Evolutionary conservation across 2,329 filamentous ascomycete species (phyloP).

Genomic region (Colletotrichum somersetense): DNA sequence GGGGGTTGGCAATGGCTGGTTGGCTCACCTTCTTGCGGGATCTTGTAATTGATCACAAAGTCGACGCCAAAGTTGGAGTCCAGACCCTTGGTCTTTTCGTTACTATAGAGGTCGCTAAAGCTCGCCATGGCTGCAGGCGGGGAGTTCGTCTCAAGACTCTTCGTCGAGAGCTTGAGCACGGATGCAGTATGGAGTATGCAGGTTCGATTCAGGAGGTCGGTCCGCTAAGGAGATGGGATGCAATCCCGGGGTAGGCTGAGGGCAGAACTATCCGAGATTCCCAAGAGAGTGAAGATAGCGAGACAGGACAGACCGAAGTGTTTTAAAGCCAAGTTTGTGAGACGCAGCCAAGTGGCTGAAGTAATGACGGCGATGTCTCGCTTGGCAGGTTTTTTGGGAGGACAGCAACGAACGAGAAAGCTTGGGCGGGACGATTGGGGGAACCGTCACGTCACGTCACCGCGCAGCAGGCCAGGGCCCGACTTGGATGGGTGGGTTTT

Average conservation of each 20-base stretch:
- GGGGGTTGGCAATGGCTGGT: conserved; percentile 8
- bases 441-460: conserved; percentile 42
- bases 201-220: conserved; percentile 1
- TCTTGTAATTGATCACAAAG: conserved; percentile 86
- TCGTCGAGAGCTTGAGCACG: conserved; percentile 34
- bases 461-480: conserved; percentile 26
- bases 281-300: not conserved
- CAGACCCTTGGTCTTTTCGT: conserved; percentile 38
- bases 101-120: conserved; percentile 39
- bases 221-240: conserved; percentile 8
- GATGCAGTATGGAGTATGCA: not conserved
- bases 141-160: conserved; percentile 31
- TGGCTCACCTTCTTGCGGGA: conserved; percentile 73
- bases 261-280: not conserved
- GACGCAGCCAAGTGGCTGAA: conserved; percentile 32
- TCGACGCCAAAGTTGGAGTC: conserved; percentile 70
- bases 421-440: conserved; percentile 27
- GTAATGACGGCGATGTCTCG: conserved; percentile 41
- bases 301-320: not conserved
- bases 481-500: conserved; percentile 18
- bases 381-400: conserved; percentile 40
- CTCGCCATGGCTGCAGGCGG: conserved; percentile 37
- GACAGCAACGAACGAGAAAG: conserved; percentile 14
- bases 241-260: conserved; percentile 18
- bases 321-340: conserved; percentile 10